Conservation (phyloP, 2,329 filamentous ascomycete genomes). For the Exophiala sp. region DNA sequence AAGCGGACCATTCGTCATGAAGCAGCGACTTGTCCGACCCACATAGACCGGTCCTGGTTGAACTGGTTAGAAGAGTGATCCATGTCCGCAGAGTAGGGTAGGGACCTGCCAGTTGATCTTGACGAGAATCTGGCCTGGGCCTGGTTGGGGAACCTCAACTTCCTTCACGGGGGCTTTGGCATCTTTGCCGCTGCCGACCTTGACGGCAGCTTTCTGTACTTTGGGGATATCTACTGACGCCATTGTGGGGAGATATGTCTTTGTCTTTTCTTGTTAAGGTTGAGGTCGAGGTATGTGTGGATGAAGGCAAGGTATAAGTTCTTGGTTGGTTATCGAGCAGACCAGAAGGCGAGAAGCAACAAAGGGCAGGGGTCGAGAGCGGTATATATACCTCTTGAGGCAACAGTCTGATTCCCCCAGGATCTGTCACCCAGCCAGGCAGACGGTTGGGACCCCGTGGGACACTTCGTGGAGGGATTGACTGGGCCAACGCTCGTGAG, state of each 20-base stretch:
- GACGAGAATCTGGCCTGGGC: constrained; percentile 81
- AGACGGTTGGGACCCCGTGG: not conserved
- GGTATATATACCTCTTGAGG: not conserved
- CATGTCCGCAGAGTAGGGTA: not conserved
- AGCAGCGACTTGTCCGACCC: constrained; percentile 59
- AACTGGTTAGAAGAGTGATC: not conserved
- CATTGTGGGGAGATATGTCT: constrained; percentile 13
- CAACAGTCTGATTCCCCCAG: not conserved
- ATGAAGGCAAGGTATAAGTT: too few species aligned
- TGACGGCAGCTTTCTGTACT: constrained; percentile 27
- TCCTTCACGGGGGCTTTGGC: constrained; percentile 31
- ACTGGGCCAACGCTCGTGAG: not conserved
- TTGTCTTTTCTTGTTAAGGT: not conserved
- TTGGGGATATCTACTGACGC: constrained; percentile 25
- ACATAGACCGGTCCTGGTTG: constrained; percentile 63
- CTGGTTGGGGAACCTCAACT: constrained; percentile 74
- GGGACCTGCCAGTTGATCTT: constrained; percentile 68
- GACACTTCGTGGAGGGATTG: not conserved
- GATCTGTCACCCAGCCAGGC: not conserved
- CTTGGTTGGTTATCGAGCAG: not conserved
- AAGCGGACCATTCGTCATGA: constrained; percentile 26
- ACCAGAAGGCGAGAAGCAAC: not conserved
- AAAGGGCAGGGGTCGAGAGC: not conserved
- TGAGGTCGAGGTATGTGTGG: not conserved
- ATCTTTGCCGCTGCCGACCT: constrained; percentile 20